Base-by-base conservation (phyloP, 129 eudicot genomes). In the Artemisia argyi region DNA sequence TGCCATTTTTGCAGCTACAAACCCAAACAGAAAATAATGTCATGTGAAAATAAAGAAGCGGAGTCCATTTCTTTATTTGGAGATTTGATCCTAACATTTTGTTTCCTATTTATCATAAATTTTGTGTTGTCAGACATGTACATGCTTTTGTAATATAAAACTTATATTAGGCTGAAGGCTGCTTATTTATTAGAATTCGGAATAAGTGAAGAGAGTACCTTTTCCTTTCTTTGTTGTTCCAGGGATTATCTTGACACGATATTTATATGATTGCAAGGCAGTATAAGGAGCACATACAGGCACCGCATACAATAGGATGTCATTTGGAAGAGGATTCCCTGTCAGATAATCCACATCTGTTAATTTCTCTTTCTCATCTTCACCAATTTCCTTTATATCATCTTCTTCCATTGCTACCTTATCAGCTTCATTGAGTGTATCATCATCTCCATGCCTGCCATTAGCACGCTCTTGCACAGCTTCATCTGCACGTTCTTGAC, bases 211-310 rank as follows among this genome's bases (percentile, higher is more conserved):
- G 3, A 18, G 9, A 19, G 32, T 78, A 93, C 98, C 98, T 90
- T 93, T 93, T 71, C 98, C 98, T 85, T 83, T 93, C 83, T 93
- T 93, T 42, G 92, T 73, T 11, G 98, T 75, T 76, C 98, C 97
- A 16, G 98, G 98, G 65, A 86, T 80, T 66, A 93, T 83, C 81
- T 93, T 93, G 68, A 87, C 97, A 26, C 97, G 96, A 50, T 89
- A 93, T 71, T 93, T 93, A 58, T 93, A 93, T 3, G 96, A 83
- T 56, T 93, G 98, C 75, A 93, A n/a, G 39, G 97, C 98, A 71
- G 67, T 81, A 44, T 93, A 93, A 48, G 98, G 98, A 75, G 90
- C 98, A 75, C 98, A 93, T 28, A 93, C 98, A 74, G 98, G 98
- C 46, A 90, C 91, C 0, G 98, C 98, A 81, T 93, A 90, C 81